Base-by-base conservation (phyloP, 2,329 filamentous ascomycete species). In the Paraphoma chrysanthemicola region DNA sequence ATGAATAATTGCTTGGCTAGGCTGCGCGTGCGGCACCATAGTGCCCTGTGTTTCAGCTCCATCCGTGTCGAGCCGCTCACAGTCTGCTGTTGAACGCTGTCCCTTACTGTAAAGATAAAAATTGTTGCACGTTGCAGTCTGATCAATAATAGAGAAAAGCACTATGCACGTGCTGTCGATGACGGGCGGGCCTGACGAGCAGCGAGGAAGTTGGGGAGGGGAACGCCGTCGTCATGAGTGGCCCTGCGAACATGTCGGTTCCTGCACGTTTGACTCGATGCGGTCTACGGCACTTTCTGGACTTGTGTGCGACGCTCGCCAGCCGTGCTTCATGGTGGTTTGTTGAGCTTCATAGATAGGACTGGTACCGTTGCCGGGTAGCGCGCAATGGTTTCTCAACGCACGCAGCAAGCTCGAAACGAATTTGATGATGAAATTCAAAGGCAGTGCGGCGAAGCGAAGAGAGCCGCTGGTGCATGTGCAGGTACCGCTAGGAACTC, bases 221-320 rank as follows among this genome's bases (percentile, higher is more conserved):
- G 56, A 57, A 54, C 44, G 59, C 48, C 44, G 57, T 50, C 55
- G 62, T 65, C 62, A 60, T 64, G 59, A 62, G 49, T 60, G 62
- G 54, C 51, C 33, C 54, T 58, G 62, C 56, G 60, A 54, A 54
- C 51, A 64, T 59, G 64, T 64, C 60, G 65, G 63, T 61, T 60
- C 56, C 67, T 72, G 69, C 69, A 72, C 63, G 68, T 69, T 54
- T 62, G 54, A 61, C 70, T 71, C 58, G 59, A 72, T 72, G 28
- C 47, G 67, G 67, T 30, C 53, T 70, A 64, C 60, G 48, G 62
- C 55, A 57, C 57, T 51, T 53, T 62, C 60, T 56, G 64, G 59
- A 54, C 56, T 46, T 38, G 59, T 60, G 70, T 71, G 67, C 60
- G 65, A 72, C 64, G 49, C 48, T 53, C 59, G 59, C 58, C 60